Evolutionary conservation across 2,329 filamentous ascomycete genomes (phyloP).

Genomic region (Sporothrix phasma): DNA sequence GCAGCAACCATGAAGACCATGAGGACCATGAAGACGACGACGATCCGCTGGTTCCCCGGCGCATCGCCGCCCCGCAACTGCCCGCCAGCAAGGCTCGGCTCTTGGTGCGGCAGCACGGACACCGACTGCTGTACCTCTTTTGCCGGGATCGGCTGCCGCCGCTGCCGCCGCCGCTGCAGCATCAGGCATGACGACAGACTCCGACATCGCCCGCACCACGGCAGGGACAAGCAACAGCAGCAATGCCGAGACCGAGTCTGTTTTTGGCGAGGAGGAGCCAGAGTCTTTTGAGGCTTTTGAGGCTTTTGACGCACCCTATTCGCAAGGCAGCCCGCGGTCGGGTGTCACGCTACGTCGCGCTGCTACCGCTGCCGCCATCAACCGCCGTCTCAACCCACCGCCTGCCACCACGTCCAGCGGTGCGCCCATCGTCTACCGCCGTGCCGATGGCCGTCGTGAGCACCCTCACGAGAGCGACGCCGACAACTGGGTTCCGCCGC

Average conservation of each 20-base stretch:
- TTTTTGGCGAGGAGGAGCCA: slow-evolving; percentile 41
- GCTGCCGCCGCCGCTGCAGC: not conserved
- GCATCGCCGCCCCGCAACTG: slow-evolving; percentile 29
- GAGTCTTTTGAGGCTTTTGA: slow-evolving; percentile 39
- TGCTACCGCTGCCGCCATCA: slow-evolving; percentile 66
- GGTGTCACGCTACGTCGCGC: slow-evolving; percentile 60
- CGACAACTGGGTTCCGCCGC: slow-evolving; percentile 80
- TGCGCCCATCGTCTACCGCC: slow-evolving; percentile 51
- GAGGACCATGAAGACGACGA: slow-evolving; percentile 29
- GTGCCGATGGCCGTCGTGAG: slow-evolving; percentile 59
- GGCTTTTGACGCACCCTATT: slow-evolving; percentile 60
- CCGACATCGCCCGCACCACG: not conserved
- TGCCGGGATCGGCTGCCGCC: not conserved
- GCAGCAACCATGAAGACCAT: not conserved
- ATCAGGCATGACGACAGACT: not conserved
- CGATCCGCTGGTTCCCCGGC: slow-evolving; percentile 44
- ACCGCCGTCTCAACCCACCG: slow-evolving; percentile 54
- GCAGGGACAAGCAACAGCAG: not conserved
- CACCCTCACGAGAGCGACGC: slow-evolving; percentile 79
- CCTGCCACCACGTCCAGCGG: slow-evolving; percentile 43
- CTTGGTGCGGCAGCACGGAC: slow-evolving; percentile 15
- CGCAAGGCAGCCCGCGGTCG: slow-evolving; percentile 62
- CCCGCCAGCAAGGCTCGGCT: slow-evolving; percentile 4
- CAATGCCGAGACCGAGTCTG: slow-evolving; percentile 36
- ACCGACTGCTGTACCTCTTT: slow-evolving; percentile 8